Evolutionary conservation across 1,284 basidiomycete species (phyloP).

Genomic region (Salmacisia buchloeana): DNA sequence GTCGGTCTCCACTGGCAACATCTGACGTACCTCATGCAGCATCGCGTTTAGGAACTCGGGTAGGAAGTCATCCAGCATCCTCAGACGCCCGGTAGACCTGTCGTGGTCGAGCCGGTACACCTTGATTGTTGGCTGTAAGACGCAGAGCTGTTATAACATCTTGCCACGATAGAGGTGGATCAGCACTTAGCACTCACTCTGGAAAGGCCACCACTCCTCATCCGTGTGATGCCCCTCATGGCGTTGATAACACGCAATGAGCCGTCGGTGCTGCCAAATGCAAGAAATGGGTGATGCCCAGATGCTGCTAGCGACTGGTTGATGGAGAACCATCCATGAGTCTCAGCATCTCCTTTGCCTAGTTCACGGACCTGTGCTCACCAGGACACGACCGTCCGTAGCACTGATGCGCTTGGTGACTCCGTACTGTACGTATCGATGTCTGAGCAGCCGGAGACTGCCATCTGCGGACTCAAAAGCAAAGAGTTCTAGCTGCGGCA

Average conservation of each 20-base stretch:
- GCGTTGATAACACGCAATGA: not conserved
- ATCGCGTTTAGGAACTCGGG: not conserved
- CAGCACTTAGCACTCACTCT: not conserved
- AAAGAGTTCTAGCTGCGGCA: not conserved
- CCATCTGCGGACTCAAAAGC: not conserved
- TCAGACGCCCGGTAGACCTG: not conserved
- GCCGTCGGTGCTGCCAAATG: not conserved
- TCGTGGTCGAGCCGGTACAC: slow-evolving; percentile 4
- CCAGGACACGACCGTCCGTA: not conserved
- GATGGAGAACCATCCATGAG: not conserved
- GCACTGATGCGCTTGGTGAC: not conserved
- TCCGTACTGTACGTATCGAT: not conserved
- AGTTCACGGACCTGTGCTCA: not conserved
- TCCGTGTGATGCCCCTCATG: not conserved
- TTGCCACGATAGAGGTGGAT: too few species aligned
- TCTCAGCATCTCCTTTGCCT: not conserved
- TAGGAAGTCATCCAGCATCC: not conserved
- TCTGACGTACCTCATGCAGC: too few species aligned
- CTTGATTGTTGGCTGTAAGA: not conserved
- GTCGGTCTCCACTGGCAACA: not conserved
- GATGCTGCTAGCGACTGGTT: not conserved
- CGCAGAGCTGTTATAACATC: too few species aligned
- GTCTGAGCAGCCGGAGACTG: not conserved
- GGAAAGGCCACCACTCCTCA: not conserved
- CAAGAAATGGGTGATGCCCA: not conserved